phyloP scores from a whole-genome alignment of 2,329 filamentous ascomycete genomes.

The Tothia fuscella region DNA sequence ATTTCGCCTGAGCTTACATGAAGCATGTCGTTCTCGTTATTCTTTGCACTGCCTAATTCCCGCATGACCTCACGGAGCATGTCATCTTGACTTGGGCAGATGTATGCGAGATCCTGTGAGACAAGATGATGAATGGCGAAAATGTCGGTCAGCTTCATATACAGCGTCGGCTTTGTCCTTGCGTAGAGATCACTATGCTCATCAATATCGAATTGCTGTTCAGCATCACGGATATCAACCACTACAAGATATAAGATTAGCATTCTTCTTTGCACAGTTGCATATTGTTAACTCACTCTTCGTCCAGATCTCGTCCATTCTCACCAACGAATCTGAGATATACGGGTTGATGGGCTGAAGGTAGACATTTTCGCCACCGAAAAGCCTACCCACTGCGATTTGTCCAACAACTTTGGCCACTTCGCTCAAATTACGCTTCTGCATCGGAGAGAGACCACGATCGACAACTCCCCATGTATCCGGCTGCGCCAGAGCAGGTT shows the following conservation, averaged over 20 bases:
- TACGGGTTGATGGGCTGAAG: constrained; percentile 91
- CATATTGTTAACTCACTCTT: constrained; percentile 39
- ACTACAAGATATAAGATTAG: constrained; percentile 33
- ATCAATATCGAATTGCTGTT: constrained; percentile 92
- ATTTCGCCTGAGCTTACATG: constrained; percentile 81
- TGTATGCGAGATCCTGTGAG: constrained; percentile 60
- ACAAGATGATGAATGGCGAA: constrained; percentile 91
- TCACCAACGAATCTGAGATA: constrained; percentile 70
- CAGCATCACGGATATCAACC: constrained; percentile 74
- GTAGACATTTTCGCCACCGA: constrained; percentile 91
- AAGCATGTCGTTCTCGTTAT: constrained; percentile 86
- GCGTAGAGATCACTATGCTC: constrained; percentile 98
- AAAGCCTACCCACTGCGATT: constrained; percentile 75
- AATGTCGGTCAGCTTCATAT: constrained; percentile 97
- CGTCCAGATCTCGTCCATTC: constrained; percentile 62
- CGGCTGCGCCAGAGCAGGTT: constrained; percentile 77
- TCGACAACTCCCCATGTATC: constrained; percentile 91
- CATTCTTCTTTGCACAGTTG: neutral
- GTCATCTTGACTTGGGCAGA: constrained; percentile 76
- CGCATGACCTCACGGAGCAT: constrained; percentile 81
- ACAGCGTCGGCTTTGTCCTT: constrained; percentile 92
- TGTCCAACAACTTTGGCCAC: constrained; percentile 88
- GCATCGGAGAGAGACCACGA: constrained; percentile 73
- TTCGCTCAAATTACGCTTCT: constrained; percentile 84
- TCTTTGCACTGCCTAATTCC: constrained; percentile 91